Evolutionary conservation across 345 rosid species (phyloP), one percentile per base, ranked within the genome.

Genomic region (Laguncularia racemosa): DNA sequence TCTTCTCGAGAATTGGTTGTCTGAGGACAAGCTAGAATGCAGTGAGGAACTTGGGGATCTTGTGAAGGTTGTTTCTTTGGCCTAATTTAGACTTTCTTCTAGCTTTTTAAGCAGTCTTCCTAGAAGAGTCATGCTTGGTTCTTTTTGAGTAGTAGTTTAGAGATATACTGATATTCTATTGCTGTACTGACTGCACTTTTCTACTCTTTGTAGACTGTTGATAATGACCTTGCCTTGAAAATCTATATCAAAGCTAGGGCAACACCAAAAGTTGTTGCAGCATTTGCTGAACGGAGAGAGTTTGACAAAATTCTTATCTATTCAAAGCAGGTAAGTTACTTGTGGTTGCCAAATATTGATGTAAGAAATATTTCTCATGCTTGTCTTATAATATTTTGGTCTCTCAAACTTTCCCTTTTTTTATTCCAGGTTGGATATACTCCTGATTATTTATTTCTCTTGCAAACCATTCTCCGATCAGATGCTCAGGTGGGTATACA

Each of bases 11-110:
- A 88, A 88, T 64, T 95, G 99, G 99, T 70, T 95, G 77, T 89
- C 89, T 4, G 99, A 95, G 77, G 99, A 95, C 72, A 95, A 95
- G 77, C 73, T 95, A 73, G 99, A 95, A 70, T 95, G 99, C 62
- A 90, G 91, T 45, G 99, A 95, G 77, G 99, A 95, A 64, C 93
- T 95, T 54, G 99, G 99, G 49, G 99, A 95, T 70, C 95, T 95
- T 67, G 99, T 90, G 70, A 95, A 95, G 96, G 99, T 90, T 74
- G 9, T 6, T 33, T 33, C 7, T 33, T 9, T 33, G 6, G 40
- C 1, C 40, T 4, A 33, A 33, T 33, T 33, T 33, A 4, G 9
- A 33, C 9, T 33, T 33, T 7, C 40, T 33, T 33, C 40, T 33
- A 33, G 40, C 40, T 33, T 33, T 33, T 33, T 33, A 33, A 33